These are phyloP conservation scores for Acorus gramineus DNA, from an alignment of 106 monocot species.

Conservation along the genomic window DNA sequence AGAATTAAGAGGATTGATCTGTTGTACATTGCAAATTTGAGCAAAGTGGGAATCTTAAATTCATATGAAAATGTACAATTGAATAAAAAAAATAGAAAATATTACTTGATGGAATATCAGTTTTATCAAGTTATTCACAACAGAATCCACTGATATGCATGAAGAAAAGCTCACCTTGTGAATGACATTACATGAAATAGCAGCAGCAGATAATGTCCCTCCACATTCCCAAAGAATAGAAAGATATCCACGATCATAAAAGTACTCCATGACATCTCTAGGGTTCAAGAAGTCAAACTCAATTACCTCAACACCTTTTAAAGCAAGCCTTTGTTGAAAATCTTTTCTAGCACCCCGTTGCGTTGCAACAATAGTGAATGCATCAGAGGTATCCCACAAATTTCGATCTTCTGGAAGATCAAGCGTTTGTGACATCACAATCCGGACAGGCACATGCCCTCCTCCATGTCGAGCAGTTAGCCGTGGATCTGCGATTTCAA, in stretches of 20 bases:
- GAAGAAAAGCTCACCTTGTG: conserved; percentile 61
- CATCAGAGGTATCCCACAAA: conserved; percentile 86
- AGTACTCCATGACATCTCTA: conserved; percentile 89
- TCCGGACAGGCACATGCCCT: conserved; percentile 64
- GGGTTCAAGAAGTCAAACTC: conserved; percentile 94
- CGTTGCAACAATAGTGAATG: conserved; percentile 89
- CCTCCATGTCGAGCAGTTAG: conserved; percentile 87
- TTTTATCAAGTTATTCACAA: no score
- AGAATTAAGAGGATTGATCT: no score
- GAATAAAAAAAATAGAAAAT: no score
- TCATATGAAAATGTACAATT: no score
- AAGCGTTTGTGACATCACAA: conserved; percentile 84
- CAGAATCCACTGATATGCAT: neutral
- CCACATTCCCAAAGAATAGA: conserved; percentile 96
- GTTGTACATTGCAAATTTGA: no score
- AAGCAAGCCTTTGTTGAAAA: conserved; percentile 66
- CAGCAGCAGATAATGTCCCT: conserved; percentile 72
- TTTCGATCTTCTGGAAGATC: conserved; percentile 88
- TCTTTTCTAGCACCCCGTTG: conserved; percentile 85
- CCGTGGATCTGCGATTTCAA: conserved; percentile 59
- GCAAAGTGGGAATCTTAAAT: no score
- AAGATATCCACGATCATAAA: conserved; percentile 76
- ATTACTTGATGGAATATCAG: no score
- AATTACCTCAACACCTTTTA: conserved; percentile 94
- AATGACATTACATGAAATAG: conserved; percentile 78